phyloP scores from a whole-genome alignment of 306 rosid genomes.

The Citrullus colocynthis region DNA sequence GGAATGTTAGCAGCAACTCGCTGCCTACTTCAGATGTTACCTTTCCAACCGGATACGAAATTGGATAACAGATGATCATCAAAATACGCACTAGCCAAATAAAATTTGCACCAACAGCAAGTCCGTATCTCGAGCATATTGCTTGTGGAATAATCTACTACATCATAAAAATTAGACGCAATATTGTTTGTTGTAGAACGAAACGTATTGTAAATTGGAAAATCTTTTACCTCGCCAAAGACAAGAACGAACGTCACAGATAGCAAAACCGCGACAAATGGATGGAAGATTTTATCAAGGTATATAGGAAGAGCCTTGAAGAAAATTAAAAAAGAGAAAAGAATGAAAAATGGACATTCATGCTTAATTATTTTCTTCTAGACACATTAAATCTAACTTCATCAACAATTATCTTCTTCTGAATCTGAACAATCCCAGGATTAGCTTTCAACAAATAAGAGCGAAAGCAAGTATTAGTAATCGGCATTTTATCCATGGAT shows the following conservation, averaged over 20 bases:
- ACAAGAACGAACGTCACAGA: constrained; percentile 84
- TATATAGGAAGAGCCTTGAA: constrained; percentile 80
- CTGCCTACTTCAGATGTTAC: constrained; percentile 18
- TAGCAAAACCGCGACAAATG: constrained; percentile 56
- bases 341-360: no score
- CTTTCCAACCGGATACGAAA: constrained; percentile 78
- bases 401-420: not conserved
- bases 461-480: no score
- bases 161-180: not conserved
- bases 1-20: not conserved
- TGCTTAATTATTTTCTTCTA: no score
- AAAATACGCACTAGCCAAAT: constrained; percentile 65
- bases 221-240: constrained; percentile 57
- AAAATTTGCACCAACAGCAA: constrained; percentile 64
- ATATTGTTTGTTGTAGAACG: not conserved
- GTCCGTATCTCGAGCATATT: constrained; percentile 70
- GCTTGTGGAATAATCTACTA: constrained; percentile 83
- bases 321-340: not conserved
- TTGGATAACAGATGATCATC: constrained; percentile 70
- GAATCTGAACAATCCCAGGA: not conserved
- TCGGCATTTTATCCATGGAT: not conserved
- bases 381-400: not conserved
- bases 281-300: constrained; percentile 73
- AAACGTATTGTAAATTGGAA: constrained; percentile 2
- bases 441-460: not conserved